phyloP scores from a whole-genome alignment of 305 asterid genomes.

The Stenogyne calaminthoides region DNA sequence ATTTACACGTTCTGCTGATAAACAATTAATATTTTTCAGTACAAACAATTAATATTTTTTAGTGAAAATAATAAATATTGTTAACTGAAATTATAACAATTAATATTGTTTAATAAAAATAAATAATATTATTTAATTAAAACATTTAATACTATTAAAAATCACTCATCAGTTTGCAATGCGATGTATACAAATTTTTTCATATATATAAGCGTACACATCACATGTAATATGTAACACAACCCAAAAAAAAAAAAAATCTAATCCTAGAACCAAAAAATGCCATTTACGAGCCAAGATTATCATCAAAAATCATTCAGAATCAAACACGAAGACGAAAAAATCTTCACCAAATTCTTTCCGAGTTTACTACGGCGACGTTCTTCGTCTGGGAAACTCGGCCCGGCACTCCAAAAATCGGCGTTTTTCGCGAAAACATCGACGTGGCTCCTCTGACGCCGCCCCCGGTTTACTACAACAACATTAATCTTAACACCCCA shows the following conservation, averaged over 20 bases:
- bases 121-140: too few species aligned
- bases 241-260: neutral
- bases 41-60: too few species aligned
- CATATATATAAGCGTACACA: neutral
- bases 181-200: too few species aligned
- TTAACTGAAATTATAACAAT: too few species aligned
- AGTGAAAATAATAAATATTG: too few species aligned
- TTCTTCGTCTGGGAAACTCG: slow-evolving; percentile 53
- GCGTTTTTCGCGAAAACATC: slow-evolving; percentile 21
- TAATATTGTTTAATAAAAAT: too few species aligned
- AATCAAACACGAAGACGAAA: slow-evolving; percentile 44
- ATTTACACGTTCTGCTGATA: too few species aligned
- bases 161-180: too few species aligned
- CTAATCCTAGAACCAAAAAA: neutral
- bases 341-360: slow-evolving; percentile 44
- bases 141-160: too few species aligned
- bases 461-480: slow-evolving; percentile 50
- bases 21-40: too few species aligned
- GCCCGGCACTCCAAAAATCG: slow-evolving; percentile 61
- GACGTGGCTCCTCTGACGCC: slow-evolving; percentile 54
- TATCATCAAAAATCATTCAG: slow-evolving; percentile 36
- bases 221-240: neutral
- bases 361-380: slow-evolving; percentile 50
- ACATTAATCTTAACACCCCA: neutral
- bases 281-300: slow-evolving; percentile 12